Evolutionary conservation across 805 yeast species (phyloP).

Genomic region (Kodamaea sagamina): DNA sequence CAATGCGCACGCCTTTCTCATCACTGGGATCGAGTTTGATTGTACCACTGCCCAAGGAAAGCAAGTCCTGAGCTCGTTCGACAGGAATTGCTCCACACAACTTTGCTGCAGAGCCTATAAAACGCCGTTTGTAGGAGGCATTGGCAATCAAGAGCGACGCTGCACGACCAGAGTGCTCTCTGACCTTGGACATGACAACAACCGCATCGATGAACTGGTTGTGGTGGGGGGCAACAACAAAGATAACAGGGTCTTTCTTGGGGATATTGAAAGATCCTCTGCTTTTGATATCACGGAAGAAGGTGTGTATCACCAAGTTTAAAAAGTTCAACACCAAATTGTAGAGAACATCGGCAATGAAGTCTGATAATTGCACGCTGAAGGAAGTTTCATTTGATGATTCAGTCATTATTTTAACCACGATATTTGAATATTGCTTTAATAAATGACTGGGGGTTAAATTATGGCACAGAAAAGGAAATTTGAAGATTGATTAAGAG

Average conservation of each 20-base stretch:
- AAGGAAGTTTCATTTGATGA: neutral
- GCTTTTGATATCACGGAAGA: constrained; percentile 41
- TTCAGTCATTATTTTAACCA: neutral
- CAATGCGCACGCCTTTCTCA: constrained; percentile 17
- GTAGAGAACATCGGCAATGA: constrained; percentile 16
- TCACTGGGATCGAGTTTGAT: constrained; percentile 25
- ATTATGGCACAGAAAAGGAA: too few relatives aligned
- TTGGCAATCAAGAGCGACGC: constrained; percentile 42
- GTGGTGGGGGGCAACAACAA: constrained; percentile 47
- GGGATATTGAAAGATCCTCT: constrained; percentile 44
- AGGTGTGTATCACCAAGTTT: constrained; percentile 38
- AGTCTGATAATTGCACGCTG: neutral
- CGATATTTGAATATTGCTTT: too few relatives aligned
- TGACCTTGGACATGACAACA: constrained; percentile 39
- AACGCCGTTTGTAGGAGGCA: constrained; percentile 32
- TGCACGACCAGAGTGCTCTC: constrained; percentile 30
- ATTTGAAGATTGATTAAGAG: too few relatives aligned
- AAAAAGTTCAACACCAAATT: constrained; percentile 37
- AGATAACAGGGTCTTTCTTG: constrained; percentile 36
- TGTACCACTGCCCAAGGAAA: constrained; percentile 31
- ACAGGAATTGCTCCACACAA: constrained; percentile 43
- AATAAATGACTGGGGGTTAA: too few relatives aligned
- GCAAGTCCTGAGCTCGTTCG: constrained; percentile 43
- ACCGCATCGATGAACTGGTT: constrained; percentile 45
- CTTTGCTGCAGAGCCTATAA: constrained; percentile 35